Evolutionary conservation across 805 yeast species (phyloP).

Genomic region (Candida krabiensis): DNA sequence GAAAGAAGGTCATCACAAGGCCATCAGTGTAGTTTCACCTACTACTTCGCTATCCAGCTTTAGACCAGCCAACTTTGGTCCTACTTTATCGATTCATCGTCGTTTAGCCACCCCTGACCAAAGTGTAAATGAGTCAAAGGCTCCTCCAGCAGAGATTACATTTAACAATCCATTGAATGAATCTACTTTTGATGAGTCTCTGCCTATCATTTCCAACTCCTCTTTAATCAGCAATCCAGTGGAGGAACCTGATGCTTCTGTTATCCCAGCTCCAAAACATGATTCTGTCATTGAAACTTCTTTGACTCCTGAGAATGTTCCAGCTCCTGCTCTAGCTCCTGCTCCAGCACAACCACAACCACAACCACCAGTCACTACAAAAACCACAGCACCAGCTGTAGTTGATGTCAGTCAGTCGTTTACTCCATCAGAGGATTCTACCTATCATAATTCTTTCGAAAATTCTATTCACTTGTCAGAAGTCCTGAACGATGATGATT

Average conservation of each 20-base stretch:
- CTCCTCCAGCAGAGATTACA: slow-evolving; percentile 10
- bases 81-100: slow-evolving; percentile 3
- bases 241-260: background rate
- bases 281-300: background rate
- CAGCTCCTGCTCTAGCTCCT: no score
- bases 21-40: slow-evolving; percentile 22
- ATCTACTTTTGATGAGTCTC: slow-evolving; percentile 16
- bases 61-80: slow-evolving; percentile 3
- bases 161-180: slow-evolving; percentile 24
- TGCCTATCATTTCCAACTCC: slow-evolving; percentile 1
- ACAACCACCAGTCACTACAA: no score
- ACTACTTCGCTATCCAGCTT: slow-evolving; percentile 2
- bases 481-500: slow-evolving; percentile 41
- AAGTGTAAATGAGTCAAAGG: slow-evolving; percentile 1
- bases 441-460: slow-evolving; percentile 1
- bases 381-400: no score
- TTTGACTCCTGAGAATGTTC: background rate
- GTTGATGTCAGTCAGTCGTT: slow-evolving; percentile 2
- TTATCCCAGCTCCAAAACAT: background rate
- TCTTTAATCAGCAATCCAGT: background rate
- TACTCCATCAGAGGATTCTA: background rate
- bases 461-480: slow-evolving; percentile 23
- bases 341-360: no score
- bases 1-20: slow-evolving; percentile 20
- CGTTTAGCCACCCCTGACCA: background rate